Base-by-base conservation (phyloP, 805 yeast genomes). In the Diddensiella santjacobensis region DNA sequence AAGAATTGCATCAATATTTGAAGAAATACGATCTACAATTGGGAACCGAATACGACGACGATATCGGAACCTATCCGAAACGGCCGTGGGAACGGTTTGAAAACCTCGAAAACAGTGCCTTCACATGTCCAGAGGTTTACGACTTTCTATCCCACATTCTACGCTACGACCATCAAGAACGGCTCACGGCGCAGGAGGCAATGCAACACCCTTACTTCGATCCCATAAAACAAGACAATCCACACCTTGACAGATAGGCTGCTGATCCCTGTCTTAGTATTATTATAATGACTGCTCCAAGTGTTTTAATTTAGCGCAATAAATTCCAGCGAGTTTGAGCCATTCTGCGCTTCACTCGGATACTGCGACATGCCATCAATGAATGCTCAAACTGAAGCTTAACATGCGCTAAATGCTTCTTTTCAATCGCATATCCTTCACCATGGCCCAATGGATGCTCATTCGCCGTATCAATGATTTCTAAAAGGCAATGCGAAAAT, bases 111-210 rank as follows among this genome's bases (percentile, higher is more conserved):
- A 91, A 89, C 67, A 76, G 74, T 62, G 79, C 80, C 57, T 71
- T 87, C 57, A 79, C 81, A 22, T 77, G 79, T 54, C 79, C 78
- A 4, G 95, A 87, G 51, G 81, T 86, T 42, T 70, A 90, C 45
- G 95, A 88, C 64, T 78, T 89, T 58, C 72, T 87, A 52, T 95
- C 86, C 60, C 75, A 79, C 47, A 67, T 89, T 52, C 71, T 89
- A 59, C 75, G 83, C 50, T 89, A 87, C 60, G 96, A 89, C 64
- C 96, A 89, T 63, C 90, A 84, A 64, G 86, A 83, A 60, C 78
- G 96, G 61, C 72, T 87, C 50, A 89, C 96, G 3, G 96, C 96
- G 2, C 72, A 77, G 64, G 96, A 89, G 65, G 95, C 96, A 15
- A 79, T 87, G 88, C 77, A 65, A 2, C 96, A 89, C 68, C 71